Base-by-base conservation (phyloP, 495 filamentous ascomycete species). In the Oidiodendron maius region DNA sequence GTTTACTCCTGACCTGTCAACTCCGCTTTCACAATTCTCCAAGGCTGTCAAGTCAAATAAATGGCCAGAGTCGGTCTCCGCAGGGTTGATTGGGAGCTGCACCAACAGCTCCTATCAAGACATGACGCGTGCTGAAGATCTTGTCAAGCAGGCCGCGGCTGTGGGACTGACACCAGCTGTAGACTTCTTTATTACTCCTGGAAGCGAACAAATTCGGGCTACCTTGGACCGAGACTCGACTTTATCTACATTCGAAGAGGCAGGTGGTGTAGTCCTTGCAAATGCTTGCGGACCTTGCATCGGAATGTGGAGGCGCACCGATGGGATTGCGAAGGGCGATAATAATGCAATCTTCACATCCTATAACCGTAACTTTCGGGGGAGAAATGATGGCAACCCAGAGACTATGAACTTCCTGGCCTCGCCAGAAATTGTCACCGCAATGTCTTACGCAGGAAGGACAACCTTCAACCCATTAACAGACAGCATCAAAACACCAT, bases 21-120 rank as follows among this genome's bases (percentile, higher is more conserved):
- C 89, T 0, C 93, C 93, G 3, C 64, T 98, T 25, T 96, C 91
- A 23, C 70, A 81, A 56, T 98, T 98, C 63, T 83, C 86, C 56
- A 76, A 89, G 39, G 83, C 84, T 1, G 89, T 94, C 4, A 74
- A 84, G 61, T 74, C 83, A 60, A 85, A 96, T 64, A 68, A 86
- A 25, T 98, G 93, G 93, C 93, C 93, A 5, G 79, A 85, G 62
- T 86, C 82, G 37, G 84, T 98, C 51, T 89, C 87, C 5, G 91
- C 93, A 6, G 89, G 91, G 48, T 76, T 98, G 22, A 98, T 98
- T 59, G 93, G 93, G 37, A 95, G 89, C 71, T 98, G 93, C 71
- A 98, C 93, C 12, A 98, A 98, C 74, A 94, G 87, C 66, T 97
- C 93, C 3, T 98, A 96, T 64, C 81, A 95, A 68, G 93, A 98